phyloP scores from a whole-genome alignment of 2,329 filamentous ascomycete species.

The Arthrobotrys pseudoclavata region DNA sequence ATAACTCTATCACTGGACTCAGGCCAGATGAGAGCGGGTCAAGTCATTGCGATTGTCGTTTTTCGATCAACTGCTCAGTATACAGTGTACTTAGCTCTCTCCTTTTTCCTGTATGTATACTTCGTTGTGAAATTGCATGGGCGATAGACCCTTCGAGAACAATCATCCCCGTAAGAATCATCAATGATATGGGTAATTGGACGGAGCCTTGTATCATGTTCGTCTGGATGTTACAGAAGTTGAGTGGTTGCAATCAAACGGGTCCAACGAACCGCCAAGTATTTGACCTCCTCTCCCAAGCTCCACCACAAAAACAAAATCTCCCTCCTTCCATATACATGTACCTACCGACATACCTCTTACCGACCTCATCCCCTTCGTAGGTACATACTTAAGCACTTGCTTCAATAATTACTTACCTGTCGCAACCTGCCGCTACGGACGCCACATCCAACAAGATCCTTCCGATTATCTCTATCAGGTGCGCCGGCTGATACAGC shows the following conservation, averaged over 20 bases:
- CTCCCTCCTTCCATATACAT: conserved; percentile 15
- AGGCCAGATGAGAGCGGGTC: too few relatives aligned
- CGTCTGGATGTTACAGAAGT: conserved; percentile 10
- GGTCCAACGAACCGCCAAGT: conserved; percentile 21
- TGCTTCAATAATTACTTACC: background rate
- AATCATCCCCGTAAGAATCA: too few relatives aligned
- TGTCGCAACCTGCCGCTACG: background rate
- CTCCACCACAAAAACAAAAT: conserved; percentile 21
- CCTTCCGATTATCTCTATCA: background rate
- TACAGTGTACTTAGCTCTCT: too few relatives aligned
- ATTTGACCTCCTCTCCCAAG: conserved; percentile 25
- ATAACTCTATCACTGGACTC: background rate
- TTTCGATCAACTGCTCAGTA: background rate
- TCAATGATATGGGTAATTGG: too few relatives aligned
- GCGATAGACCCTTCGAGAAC: too few relatives aligned
- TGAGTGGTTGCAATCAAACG: conserved; percentile 16
- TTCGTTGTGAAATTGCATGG: too few relatives aligned
- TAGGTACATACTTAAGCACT: background rate
- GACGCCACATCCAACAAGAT: background rate
- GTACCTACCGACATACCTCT: background rate
- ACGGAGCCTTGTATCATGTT: too few relatives aligned
- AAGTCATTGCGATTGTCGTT: too few relatives aligned
- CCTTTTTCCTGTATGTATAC: too few relatives aligned
- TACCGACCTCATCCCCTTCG: background rate
- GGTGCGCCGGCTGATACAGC: conserved; percentile 1